phyloP scores from a whole-genome alignment of 2,329 filamentous ascomycete genomes.

The Cordyceps tenuipes region DNA sequence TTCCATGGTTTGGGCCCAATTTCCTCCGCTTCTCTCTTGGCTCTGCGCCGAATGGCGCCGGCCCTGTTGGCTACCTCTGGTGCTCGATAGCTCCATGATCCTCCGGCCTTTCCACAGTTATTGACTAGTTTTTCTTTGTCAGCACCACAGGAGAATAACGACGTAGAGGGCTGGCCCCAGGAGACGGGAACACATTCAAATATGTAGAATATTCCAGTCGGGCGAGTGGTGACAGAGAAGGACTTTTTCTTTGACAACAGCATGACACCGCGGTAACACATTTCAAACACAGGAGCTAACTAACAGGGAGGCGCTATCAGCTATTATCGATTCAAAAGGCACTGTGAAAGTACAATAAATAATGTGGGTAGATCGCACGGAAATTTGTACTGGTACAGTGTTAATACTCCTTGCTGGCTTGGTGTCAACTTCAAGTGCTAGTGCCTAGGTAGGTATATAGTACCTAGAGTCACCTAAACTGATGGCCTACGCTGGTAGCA shows the following conservation, averaged over 20 bases:
- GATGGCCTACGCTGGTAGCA: too few species aligned
- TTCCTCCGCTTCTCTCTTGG: slow-evolving; percentile 34
- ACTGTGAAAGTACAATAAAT: background rate
- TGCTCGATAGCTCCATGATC: slow-evolving; percentile 24
- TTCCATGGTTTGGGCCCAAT: background rate
- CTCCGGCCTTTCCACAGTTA: background rate
- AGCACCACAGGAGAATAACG: background rate
- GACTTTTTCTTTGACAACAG: background rate
- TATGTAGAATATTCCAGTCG: background rate
- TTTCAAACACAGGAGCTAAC: slow-evolving; percentile 3
- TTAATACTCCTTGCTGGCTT: background rate
- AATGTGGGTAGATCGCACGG: too few species aligned
- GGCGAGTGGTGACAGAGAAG: background rate
- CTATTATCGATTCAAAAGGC: background rate
- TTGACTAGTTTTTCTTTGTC: background rate
- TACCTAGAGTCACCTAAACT: background rate
- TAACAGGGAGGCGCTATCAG: background rate
- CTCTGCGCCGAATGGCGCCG: slow-evolving; percentile 56
- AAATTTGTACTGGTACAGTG: background rate
- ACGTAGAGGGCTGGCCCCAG: background rate
- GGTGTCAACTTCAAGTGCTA: too few species aligned
- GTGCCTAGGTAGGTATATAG: background rate
- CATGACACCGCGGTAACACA: slow-evolving; percentile 1
- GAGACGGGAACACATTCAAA: background rate
- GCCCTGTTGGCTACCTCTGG: slow-evolving; percentile 19